Evolutionary conservation across 2,329 filamentous ascomycete species (phyloP).

Genomic region (Colletotrichum cereale): DNA sequence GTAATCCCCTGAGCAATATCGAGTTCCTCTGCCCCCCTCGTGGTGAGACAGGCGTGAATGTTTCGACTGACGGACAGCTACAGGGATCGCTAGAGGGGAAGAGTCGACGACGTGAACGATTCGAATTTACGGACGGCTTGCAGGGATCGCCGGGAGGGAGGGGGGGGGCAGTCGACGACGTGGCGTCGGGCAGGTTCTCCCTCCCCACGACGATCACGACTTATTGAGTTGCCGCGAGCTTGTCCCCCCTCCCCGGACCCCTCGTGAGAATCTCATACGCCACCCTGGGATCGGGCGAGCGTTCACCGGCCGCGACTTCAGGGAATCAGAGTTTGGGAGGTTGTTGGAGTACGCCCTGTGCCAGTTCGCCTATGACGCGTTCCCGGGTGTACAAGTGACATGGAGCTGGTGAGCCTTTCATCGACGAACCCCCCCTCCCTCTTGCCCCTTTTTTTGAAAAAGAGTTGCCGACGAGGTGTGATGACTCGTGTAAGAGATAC

Average conservation of each 20-base stretch:
- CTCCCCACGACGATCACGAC: background rate
- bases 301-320: too few relatives aligned
- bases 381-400: background rate
- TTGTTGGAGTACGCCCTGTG: background rate
- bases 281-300: too few relatives aligned
- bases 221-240: background rate
- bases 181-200: background rate
- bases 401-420: background rate
- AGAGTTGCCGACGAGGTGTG: background rate
- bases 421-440: background rate
- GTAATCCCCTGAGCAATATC: background rate
- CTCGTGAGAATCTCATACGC: background rate
- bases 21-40: background rate
- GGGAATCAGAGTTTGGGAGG: background rate
- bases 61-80: background rate
- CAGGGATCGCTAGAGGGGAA: background rate
- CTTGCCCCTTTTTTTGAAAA: fast-evolving
- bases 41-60: background rate
- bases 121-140: background rate
- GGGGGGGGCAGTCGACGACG: background rate
- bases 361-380: background rate
- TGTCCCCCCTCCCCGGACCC: background rate
- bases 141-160: background rate
- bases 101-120: background rate
- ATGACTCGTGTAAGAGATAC: background rate